A percentile compares a stretch with the other conserved stretches of the same genome.
These are phyloP conservation scores for Yamadazyma dushanensis DNA, from an alignment of 1,139 yeast genomes.

Conservation along the genomic window DNA sequence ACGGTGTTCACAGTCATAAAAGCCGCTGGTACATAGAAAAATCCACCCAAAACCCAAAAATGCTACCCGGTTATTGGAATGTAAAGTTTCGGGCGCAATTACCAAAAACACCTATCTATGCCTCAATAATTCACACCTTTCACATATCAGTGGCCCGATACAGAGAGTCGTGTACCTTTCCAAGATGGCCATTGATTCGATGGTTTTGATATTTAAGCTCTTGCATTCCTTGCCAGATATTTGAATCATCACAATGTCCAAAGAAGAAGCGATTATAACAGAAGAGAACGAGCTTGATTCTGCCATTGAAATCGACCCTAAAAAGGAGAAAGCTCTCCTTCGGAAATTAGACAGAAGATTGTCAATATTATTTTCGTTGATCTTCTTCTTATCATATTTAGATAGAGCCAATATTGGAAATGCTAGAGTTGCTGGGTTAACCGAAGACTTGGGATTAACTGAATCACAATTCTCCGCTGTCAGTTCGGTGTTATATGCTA, in stretches of 20 bases:
- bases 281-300: neutral
- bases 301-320: slow-evolving; percentile 7
- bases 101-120: slow-evolving; percentile 2
- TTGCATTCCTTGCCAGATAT: too few relatives aligned
- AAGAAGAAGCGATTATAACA: neutral
- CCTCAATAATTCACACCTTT: too few relatives aligned
- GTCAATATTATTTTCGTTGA: slow-evolving; percentile 19
- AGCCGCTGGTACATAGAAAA: too few relatives aligned
- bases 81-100: neutral
- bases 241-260: neutral
- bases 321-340: slow-evolving; percentile 7
- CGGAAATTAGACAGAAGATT: slow-evolving; percentile 18
- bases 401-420: slow-evolving; percentile 28
- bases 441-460: slow-evolving; percentile 17
- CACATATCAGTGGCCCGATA: too few relatives aligned
- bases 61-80: too few relatives aligned
- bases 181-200: too few relatives aligned
- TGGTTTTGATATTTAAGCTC: too few relatives aligned
- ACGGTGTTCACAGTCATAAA: too few relatives aligned
- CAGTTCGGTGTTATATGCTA: slow-evolving; percentile 21
- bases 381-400: slow-evolving; percentile 25
- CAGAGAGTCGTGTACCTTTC: too few relatives aligned
- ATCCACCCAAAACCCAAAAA: too few relatives aligned
- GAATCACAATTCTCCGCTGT: slow-evolving; percentile 18
- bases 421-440: slow-evolving; percentile 24